A percentile compares a stretch with the other conserved stretches of the same genome.
phyloP scores from a whole-genome alignment of 768 basidiomycete species.

The Naganishia randhawae region DNA sequence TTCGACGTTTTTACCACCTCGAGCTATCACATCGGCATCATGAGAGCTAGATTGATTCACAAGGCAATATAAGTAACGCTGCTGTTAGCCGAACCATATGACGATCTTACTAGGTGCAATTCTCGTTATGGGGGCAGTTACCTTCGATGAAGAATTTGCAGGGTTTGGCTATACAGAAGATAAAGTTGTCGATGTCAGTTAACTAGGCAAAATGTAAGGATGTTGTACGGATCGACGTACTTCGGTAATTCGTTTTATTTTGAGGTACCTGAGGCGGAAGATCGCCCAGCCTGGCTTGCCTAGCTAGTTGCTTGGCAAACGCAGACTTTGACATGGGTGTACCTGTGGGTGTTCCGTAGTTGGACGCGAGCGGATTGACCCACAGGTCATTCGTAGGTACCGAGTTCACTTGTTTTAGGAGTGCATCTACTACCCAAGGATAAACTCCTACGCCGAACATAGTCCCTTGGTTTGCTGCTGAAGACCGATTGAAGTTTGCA shows the following conservation, averaged over 20 bases:
- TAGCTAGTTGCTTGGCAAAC: slow-evolving; percentile 12
- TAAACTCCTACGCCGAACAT: neutral
- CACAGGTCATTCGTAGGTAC: neutral
- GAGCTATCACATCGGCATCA: slow-evolving; percentile 16
- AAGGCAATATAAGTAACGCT: neutral
- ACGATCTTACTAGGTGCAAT: slow-evolving; percentile 39
- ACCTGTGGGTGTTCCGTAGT: neutral
- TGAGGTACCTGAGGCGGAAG: slow-evolving; percentile 24
- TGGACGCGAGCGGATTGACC: slow-evolving; percentile 10
- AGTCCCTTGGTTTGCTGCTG: neutral
- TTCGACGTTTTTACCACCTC: neutral
- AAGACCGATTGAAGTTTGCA: neutral
- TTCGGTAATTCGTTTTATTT: slow-evolving; percentile 42
- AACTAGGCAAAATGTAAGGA: slow-evolving; percentile 11
- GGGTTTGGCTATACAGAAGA: slow-evolving; percentile 32
- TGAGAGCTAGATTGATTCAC: slow-evolving; percentile 1
- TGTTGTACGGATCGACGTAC: slow-evolving; percentile 34
- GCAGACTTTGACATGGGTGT: neutral
- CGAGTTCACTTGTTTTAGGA: neutral
- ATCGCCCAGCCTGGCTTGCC: slow-evolving; percentile 4
- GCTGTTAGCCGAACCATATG: neutral
- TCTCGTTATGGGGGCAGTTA: slow-evolving; percentile 44
- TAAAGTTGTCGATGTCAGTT: no score
- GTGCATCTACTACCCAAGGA: slow-evolving; percentile 21
- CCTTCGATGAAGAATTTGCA: slow-evolving; percentile 47